phyloP scores from a whole-genome alignment of 768 basidiomycete species.

The Saitozyma podzolica region DNA sequence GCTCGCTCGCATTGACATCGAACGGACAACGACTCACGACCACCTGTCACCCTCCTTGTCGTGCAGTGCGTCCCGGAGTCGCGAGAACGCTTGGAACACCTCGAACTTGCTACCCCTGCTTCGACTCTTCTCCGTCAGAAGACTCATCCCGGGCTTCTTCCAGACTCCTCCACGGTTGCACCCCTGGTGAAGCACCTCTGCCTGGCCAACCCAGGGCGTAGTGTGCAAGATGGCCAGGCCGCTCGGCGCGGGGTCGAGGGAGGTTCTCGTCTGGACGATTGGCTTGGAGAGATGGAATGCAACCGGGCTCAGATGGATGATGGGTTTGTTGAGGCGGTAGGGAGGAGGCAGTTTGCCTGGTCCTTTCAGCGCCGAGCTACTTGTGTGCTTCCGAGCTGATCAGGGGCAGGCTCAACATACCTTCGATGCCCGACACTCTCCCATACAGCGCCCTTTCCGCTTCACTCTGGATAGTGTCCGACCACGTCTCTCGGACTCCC shows the following conservation, averaged over 20 bases:
- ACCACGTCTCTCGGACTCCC: constrained; percentile 17
- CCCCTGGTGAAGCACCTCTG: constrained; percentile 29
- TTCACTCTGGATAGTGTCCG: constrained; percentile 59
- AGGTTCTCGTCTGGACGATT: constrained; percentile 40
- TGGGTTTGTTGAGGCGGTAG: constrained; percentile 60
- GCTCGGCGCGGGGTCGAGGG: constrained; percentile 19
- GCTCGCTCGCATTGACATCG: not conserved
- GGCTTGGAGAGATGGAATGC: constrained; percentile 65
- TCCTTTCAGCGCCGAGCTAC: not conserved
- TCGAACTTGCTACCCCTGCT: constrained; percentile 31
- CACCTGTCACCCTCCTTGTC: not conserved
- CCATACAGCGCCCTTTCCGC: constrained; percentile 69
- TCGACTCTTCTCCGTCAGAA: constrained; percentile 24
- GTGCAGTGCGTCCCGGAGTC: too few species aligned
- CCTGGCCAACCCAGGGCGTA: constrained; percentile 44
- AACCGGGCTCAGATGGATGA: constrained; percentile 62
- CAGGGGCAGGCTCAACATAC: constrained; percentile 20
- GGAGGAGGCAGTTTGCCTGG: constrained; percentile 54
- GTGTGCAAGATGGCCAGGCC: constrained; percentile 61
- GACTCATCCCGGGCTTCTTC: constrained; percentile 25
- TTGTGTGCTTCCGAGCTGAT: constrained; percentile 1
- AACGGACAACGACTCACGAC: constrained; percentile 1
- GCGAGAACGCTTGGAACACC: constrained; percentile 15
- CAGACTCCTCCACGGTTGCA: constrained; percentile 14
- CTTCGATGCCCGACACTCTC: constrained; percentile 55